phyloP scores from a whole-genome alignment of 2,329 filamentous ascomycete species.

The Colletotrichum orbiculare region DNA sequence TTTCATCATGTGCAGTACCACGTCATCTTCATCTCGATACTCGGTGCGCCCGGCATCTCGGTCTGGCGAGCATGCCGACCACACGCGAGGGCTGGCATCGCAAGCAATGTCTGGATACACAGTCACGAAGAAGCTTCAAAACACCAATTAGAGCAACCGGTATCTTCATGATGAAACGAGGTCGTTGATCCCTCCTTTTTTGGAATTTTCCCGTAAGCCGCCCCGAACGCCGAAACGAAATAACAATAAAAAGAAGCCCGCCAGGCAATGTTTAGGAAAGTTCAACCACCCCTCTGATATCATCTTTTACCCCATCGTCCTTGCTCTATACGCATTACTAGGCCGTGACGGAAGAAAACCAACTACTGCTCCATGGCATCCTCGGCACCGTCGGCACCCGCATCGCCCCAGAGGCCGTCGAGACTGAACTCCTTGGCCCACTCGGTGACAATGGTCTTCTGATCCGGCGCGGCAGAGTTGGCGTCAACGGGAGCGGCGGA shows the following conservation, averaged over 20 bases:
- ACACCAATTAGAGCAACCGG: neutral
- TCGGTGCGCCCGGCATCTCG: no score
- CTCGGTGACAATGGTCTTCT: slow-evolving; percentile 90
- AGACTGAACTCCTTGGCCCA: slow-evolving; percentile 97
- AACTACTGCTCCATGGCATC: slow-evolving; percentile 66
- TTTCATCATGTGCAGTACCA: no score
- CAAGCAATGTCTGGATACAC: neutral
- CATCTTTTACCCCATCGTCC: neutral
- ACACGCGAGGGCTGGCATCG: no score
- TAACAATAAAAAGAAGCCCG: slow-evolving; percentile 7
- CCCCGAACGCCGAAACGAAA: slow-evolving; percentile 30
- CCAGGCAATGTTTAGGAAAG: slow-evolving; percentile 20
- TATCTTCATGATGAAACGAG: slow-evolving; percentile 22
- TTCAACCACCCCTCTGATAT: slow-evolving; percentile 22
- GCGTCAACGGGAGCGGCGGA: slow-evolving; percentile 48
- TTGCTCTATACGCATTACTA: neutral
- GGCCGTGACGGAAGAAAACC: neutral
- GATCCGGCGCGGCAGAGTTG: slow-evolving; percentile 66
- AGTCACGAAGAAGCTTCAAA: neutral
- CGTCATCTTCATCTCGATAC: no score
- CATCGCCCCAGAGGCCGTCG: slow-evolving; percentile 82
- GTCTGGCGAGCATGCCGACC: no score
- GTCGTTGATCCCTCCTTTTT: slow-evolving; percentile 15
- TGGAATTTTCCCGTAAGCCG: slow-evolving; percentile 18
- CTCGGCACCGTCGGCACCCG: slow-evolving; percentile 43